These are phyloP conservation scores for Amauroascus niger DNA, from an alignment of 2,329 filamentous ascomycete genomes.

Conservation along the genomic window DNA sequence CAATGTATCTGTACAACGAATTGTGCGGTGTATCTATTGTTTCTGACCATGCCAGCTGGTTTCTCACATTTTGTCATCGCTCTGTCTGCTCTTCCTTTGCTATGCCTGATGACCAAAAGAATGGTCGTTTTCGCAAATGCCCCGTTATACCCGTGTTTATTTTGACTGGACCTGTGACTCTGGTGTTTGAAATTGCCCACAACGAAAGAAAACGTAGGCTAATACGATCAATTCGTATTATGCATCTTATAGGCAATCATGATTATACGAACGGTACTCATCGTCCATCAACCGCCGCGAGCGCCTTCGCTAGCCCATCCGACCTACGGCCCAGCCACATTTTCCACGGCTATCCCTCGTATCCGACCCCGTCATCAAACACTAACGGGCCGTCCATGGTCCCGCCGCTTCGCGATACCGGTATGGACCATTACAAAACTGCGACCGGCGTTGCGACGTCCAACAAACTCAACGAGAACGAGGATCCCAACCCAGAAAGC, in stretches of 20 bases:
- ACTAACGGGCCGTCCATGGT: constrained; percentile 50
- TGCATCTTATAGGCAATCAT: constrained; percentile 29
- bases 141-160: constrained; percentile 5
- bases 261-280: constrained; percentile 41
- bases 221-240: constrained; percentile 26
- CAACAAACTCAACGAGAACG: constrained; percentile 6
- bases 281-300: constrained; percentile 55
- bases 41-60: constrained; percentile 12
- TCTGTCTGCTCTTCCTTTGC: neutral
- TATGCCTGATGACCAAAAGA: neutral
- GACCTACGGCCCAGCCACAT: constrained; percentile 66
- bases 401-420: constrained; percentile 50
- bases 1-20: constrained; percentile 10
- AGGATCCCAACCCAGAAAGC: constrained; percentile 33
- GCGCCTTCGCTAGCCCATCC: constrained; percentile 38
- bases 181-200: neutral
- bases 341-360: constrained; percentile 61
- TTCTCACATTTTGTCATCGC: constrained; percentile 6
- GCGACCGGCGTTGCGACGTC: constrained; percentile 29
- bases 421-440: constrained; percentile 37
- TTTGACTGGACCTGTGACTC: neutral
- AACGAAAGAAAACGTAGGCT: constrained; percentile 32
- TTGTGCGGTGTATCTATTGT: constrained; percentile 14
- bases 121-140: neutral
- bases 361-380: constrained; percentile 40